Percentiles rank a stretch among this genome's conserved stretches.
phyloP scores from a whole-genome alignment of 169 alveolate species.

The Eimeria zaria region DNA sequence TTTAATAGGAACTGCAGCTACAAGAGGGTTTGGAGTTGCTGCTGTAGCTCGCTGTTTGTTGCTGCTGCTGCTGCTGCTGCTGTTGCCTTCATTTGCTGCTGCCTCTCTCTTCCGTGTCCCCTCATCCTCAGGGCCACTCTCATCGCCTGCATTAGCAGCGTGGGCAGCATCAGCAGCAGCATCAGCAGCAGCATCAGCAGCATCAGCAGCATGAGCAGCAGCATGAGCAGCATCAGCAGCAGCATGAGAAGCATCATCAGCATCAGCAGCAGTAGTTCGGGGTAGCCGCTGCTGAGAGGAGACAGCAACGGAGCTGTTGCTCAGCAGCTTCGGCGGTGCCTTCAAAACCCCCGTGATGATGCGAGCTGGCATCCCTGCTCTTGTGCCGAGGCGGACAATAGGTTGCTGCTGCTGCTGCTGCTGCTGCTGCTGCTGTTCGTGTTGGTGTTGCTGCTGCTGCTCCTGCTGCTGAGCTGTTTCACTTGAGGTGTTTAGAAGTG shows the following conservation, averaged over 20 bases:
- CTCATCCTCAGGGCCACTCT: background rate
- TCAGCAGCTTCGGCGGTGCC: slow-evolving; percentile 31
- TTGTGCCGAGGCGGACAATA: slow-evolving; percentile 16
- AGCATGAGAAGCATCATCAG: background rate
- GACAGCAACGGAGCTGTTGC: background rate
- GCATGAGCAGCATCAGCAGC: background rate
- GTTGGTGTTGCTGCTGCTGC: background rate
- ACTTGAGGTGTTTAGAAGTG: background rate
- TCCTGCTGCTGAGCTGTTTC: background rate
- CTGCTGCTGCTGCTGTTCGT: background rate
- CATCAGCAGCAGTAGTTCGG: background rate
- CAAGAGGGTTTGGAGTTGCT: background rate
- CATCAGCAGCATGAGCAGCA: too few relatives aligned
- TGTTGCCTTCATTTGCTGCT: background rate
- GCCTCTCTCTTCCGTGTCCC: background rate
- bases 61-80: background rate
- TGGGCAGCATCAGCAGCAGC: background rate
- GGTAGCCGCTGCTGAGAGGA: background rate
- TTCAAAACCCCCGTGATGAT: slow-evolving; percentile 34
- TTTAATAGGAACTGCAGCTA: background rate
- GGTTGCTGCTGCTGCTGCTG: slow-evolving; percentile 42
- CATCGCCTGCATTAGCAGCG: background rate
- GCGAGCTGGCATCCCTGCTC: slow-evolving; percentile 53
- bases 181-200: background rate
- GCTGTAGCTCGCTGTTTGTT: background rate